Evolutionary conservation across 345 rosid genomes (phyloP).

Genomic region (Anastatica hierochuntica): DNA sequence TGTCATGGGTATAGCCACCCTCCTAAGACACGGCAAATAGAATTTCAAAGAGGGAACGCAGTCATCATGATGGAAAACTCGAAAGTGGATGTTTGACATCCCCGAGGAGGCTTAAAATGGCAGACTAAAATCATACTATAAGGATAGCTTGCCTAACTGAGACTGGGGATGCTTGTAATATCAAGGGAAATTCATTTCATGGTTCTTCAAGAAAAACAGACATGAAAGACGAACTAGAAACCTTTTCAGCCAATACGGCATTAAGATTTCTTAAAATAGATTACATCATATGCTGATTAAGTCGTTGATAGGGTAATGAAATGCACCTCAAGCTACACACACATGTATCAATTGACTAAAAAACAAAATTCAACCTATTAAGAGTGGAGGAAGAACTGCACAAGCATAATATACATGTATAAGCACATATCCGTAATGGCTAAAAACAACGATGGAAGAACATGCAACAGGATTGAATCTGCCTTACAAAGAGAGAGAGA

Average conservation of each 20-base stretch:
- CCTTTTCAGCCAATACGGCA: no score
- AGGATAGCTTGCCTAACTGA: neutral
- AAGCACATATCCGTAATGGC: neutral
- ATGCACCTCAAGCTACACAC: neutral
- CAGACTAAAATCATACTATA: neutral
- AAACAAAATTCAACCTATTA: neutral
- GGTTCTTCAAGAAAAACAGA: no score
- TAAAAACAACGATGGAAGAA: neutral
- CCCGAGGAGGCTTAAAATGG: neutral
- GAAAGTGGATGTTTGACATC: neutral
- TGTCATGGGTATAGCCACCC: constrained; percentile 78
- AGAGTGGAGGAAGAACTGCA: neutral
- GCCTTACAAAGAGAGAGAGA: neutral
- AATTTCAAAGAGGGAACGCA: neutral
- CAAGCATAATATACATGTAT: neutral
- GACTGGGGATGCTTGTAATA: neutral
- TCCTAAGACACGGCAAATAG: constrained; percentile 37
- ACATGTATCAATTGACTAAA: neutral
- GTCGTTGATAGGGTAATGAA: neutral
- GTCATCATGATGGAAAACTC: neutral
- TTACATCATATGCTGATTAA: neutral
- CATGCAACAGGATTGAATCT: neutral
- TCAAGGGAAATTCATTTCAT: neutral
- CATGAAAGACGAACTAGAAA: no score
- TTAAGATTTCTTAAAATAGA: no score